phyloP scores from a whole-genome alignment of 257 asterid genomes.

The Fraxinus excelsior region DNA sequence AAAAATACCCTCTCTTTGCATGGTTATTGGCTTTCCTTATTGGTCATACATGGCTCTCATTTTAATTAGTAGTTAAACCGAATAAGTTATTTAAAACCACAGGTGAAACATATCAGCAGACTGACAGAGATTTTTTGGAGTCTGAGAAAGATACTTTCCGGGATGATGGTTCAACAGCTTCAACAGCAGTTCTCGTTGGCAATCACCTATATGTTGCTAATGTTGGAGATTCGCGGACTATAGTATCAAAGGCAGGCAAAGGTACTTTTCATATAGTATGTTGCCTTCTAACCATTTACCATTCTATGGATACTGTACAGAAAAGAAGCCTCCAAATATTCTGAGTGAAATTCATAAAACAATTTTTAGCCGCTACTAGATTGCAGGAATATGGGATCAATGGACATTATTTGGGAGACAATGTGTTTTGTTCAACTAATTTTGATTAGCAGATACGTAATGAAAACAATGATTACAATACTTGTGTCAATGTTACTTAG shows the following conservation, averaged over 20 bases:
- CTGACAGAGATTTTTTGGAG: constrained; percentile 81
- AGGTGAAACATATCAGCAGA: constrained; percentile 90
- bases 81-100: constrained; percentile 31
- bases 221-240: constrained; percentile 98
- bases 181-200: constrained; percentile 82
- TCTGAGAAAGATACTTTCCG: constrained; percentile 89
- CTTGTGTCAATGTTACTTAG: background rate
- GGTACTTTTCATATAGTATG: constrained; percentile 46
- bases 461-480: background rate
- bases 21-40: background rate
- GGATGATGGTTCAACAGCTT: constrained; percentile 99
- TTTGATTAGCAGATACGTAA: background rate
- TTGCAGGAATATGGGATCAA: background rate
- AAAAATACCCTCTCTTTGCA: background rate
- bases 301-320: background rate
- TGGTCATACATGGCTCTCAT: background rate
- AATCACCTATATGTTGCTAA: constrained; percentile 95
- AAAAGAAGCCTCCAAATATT: background rate
- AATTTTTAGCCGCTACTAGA: background rate
- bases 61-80: constrained; percentile 1
- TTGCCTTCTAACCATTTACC: background rate
- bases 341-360: background rate
- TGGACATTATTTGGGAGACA: background rate
- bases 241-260: constrained; percentile 87
- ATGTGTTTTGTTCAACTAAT: background rate